Base-by-base conservation (phyloP, 768 basidiomycete genomes). In the Polyporus arcularius region DNA sequence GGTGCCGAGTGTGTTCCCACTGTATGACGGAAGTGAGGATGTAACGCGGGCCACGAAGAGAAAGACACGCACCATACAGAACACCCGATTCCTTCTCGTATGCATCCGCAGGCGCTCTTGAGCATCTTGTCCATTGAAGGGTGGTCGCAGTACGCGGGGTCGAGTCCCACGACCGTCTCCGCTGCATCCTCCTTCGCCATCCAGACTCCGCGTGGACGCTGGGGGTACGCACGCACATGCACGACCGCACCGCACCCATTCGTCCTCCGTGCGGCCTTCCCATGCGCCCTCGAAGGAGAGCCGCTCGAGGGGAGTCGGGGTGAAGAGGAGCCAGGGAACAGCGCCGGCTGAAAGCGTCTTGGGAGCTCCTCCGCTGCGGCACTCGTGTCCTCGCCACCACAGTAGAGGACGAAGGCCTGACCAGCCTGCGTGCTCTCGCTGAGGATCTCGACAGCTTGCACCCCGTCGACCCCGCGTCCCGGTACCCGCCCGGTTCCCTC, bases 71-170 rank as follows among this genome's bases (percentile, higher is more conserved):
- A 79, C 84, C 85, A 88, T 47, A 78, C 78, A 2, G 80, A 78
- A 73, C 88, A 90, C 18, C 85, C 88, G 10, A 90, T 76, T 5
- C 86, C 87, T 70, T 89, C 86, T 38, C 85, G 80, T 41, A 85
- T 70, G 65, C 88, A 90, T 14, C 88, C 87, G 64, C 88, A 90
- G 3, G 82, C 73, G 62, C 80, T 84, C 61, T 75, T 76, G 57
- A 81, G 75, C 70, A 83, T 81, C 70, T 79, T 80, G 41, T 80
- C 78, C 16, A 80, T 74, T 14, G 78, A 74, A 12, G 74, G 64
- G 38, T 79, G 72, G 63, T 85, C 83, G 69, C 89, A 86, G 71
- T 89, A 89, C 11, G 71, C 72, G 5, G 82, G 66, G 58, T 87
- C 83, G 65, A 90, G 75, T 2, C 77, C 74, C 11, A 86, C 79